These are phyloP conservation scores for Phytophthora meadii DNA, from an alignment of 352 stramenopile species.

Conservation along the genomic window DNA sequence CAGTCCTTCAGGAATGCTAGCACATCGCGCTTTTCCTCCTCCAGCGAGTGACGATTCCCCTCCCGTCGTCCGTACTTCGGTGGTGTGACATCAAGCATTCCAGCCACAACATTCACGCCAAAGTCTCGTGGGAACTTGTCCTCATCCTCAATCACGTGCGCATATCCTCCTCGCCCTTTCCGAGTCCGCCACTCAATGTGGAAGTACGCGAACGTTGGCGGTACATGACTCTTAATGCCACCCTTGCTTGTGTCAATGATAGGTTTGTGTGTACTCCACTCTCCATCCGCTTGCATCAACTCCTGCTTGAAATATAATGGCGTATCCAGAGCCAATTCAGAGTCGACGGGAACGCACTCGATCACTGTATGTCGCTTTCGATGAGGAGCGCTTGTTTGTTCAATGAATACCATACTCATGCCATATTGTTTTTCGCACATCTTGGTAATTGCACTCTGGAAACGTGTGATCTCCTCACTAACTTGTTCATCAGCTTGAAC, in stretches of 20 bases:
- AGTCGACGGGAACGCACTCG: conserved; percentile 82
- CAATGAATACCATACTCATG: conserved; percentile 78
- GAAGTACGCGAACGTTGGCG: conserved; percentile 85
- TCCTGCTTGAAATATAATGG: conserved; percentile 89
- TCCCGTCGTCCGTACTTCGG: conserved; percentile 67
- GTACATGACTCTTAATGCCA: conserved; percentile 68
- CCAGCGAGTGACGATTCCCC: conserved; percentile 44
- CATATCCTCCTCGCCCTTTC: conserved; percentile 60
- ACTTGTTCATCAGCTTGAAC: conserved; percentile 72
- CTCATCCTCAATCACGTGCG: conserved; percentile 86
- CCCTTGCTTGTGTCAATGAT: conserved; percentile 78
- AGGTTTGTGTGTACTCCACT: conserved; percentile 86
- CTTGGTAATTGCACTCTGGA: conserved; percentile 57
- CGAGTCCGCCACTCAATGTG: conserved; percentile 78
- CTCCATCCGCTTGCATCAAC: conserved; percentile 73
- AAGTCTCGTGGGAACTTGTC: conserved; percentile 79
- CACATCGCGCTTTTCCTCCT: conserved; percentile 71
- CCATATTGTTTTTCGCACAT: conserved; percentile 71
- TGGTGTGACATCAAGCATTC: conserved; percentile 76
- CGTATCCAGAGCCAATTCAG: conserved; percentile 62
- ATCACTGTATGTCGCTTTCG: conserved; percentile 75
- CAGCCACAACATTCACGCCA: conserved; percentile 77
- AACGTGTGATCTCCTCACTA: conserved; percentile 66
- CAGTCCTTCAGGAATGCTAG: conserved; percentile 70
- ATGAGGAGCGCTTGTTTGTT: conserved; percentile 73